A percentile compares a stretch with the other conserved stretches of the same genome.
Evolutionary conservation across 176 grass and related monocot species (phyloP).

Genomic region (Oryza punctata): DNA sequence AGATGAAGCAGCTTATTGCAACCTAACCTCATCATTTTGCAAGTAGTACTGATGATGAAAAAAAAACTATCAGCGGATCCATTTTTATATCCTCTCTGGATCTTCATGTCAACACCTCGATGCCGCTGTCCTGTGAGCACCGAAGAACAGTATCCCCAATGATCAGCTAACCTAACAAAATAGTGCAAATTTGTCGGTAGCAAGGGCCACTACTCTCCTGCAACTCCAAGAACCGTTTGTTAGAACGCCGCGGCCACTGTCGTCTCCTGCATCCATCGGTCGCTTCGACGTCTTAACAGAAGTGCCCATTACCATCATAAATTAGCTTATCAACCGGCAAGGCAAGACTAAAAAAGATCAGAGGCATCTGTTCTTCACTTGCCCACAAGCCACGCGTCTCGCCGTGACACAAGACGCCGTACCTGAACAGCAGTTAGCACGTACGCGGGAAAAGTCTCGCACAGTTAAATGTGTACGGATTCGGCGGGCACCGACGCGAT

Average conservation of each 20-base stretch:
- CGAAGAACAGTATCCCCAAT: background rate
- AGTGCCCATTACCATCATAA: background rate
- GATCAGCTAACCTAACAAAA: background rate
- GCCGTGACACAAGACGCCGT: constrained; percentile 15
- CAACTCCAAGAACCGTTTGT: constrained; percentile 15
- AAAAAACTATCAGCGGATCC: background rate
- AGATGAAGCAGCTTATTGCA: background rate
- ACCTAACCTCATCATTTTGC: background rate
- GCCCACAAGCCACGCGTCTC: constrained; percentile 21
- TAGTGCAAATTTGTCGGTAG: constrained; percentile 15
- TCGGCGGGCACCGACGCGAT: constrained; percentile 41
- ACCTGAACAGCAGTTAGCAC: constrained; percentile 41
- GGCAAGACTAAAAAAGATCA: background rate
- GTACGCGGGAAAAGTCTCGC: constrained; percentile 18
- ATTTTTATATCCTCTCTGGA: background rate
- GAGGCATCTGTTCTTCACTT: background rate
- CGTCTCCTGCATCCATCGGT: background rate
- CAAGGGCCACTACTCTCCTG: background rate
- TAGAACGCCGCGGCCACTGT: constrained; percentile 2
- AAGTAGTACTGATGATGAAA: background rate
- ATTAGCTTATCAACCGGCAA: background rate
- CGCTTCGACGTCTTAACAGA: constrained; percentile 38
- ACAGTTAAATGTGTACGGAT: constrained; percentile 17
- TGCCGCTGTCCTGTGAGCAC: constrained; percentile 11
- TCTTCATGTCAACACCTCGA: constrained; percentile 8